Evolutionary conservation across 2,329 filamentous ascomycete genomes (phyloP).

Genomic region (Juglanconis sp.): DNA sequence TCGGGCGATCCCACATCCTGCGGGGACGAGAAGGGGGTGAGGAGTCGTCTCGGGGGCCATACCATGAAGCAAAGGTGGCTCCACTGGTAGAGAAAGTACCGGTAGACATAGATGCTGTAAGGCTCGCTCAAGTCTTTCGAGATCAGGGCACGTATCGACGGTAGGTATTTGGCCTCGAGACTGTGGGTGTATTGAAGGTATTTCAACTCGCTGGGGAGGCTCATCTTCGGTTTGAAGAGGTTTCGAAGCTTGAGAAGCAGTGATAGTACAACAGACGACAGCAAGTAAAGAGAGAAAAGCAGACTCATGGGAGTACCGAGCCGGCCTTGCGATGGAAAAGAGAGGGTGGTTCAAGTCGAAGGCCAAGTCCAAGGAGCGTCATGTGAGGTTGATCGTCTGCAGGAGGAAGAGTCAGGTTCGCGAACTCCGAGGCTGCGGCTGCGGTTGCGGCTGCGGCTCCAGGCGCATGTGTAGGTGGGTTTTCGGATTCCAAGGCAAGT

Average conservation of each 20-base stretch:
- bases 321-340: not conserved
- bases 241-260: constrained; percentile 6
- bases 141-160: constrained; percentile 86
- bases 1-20: not conserved
- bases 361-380: not conserved
- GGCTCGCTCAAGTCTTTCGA: constrained; percentile 96
- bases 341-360: not conserved
- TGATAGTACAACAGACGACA: constrained; percentile 8
- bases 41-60: constrained; percentile 18
- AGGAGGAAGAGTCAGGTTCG: not conserved
- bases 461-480: not conserved
- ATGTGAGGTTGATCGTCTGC: not conserved
- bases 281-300: constrained; percentile 13
- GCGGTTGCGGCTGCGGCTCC: not conserved
- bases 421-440: not conserved
- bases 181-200: constrained; percentile 62
- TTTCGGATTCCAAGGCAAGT: not conserved
- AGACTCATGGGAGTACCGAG: constrained; percentile 13
- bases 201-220: constrained; percentile 45
- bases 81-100: constrained; percentile 98
- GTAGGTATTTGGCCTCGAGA: constrained; percentile 65
- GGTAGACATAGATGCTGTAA: constrained; percentile 98
- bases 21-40: constrained; percentile 14
- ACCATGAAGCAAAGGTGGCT: constrained; percentile 96
- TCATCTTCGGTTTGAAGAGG: constrained; percentile 13